Evolutionary conservation across 2,329 filamentous ascomycete genomes (phyloP), one percentile per base, ranked within the genome.

Genomic region (Cladosporium sp.): DNA sequence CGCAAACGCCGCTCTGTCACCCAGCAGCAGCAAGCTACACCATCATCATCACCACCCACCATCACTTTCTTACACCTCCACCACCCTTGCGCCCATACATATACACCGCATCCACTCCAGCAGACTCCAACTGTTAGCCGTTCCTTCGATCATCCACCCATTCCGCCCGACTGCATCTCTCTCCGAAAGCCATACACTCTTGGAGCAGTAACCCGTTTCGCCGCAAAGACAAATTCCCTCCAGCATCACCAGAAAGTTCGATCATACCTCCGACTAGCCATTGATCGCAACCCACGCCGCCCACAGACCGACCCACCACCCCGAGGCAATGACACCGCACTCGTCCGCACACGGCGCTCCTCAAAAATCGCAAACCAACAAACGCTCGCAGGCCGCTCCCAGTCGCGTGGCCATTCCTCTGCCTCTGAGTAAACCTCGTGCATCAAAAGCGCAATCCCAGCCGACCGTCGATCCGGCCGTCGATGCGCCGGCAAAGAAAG

Each of bases 371-470:
- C 67, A 69, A 32, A 51, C 38, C 55, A 68, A 67, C 62, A 71
- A 68, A 49, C 51, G 67, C 30, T 60, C 65, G 58, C 64, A 63
- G 36, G 68, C 71, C 44, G 60, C 68, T 28, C 58, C 66, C 10
- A 68, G 64, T 54, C 70, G 74, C 38, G 69, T 76, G 30, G 74
- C 73, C n/a, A 74, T 76, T 59, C 74, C 74, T 24, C 66, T 76
- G 51, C 65, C 72, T 32, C 60, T 76, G 64, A 73, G 67, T 66
- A 73, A 70, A 66, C 68, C 73, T 18, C 70, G 66, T 41, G 55
- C 68, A 59, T 58, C 65, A 24, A 68, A 68, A 65, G 47, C 68
- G 18, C 57, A 59, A 59, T 12, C 44, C 10, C 28, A 36, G n/a
- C 21, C 34, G 7, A 52, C n/a, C 12, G 7, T 30, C n/a, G 36